phyloP scores from a whole-genome alignment of 805 yeast species.

The Candida suzukii region DNA sequence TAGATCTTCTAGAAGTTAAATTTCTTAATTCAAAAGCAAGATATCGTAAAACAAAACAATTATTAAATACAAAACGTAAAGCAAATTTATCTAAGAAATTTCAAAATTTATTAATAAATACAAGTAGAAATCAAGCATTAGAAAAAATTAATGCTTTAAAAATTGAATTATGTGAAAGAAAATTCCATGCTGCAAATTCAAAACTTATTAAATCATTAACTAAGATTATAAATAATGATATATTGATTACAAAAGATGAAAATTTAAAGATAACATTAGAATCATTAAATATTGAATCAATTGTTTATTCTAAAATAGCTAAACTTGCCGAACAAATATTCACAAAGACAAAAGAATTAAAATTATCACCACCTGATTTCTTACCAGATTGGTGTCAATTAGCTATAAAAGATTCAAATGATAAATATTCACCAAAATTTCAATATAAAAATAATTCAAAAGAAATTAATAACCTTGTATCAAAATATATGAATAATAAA shows the following conservation, averaged over 20 bases:
- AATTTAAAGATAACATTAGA: slow-evolving; percentile 1
- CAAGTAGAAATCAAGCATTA: slow-evolving; percentile 34
- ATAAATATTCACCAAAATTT: slow-evolving; percentile 37
- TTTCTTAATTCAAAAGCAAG: slow-evolving; percentile 37
- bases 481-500: slow-evolving; percentile 40
- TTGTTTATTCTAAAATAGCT: slow-evolving; percentile 8
- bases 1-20: slow-evolving; percentile 50
- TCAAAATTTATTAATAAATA: slow-evolving; percentile 25
- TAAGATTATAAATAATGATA: too few species aligned
- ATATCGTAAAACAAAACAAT: slow-evolving; percentile 39
- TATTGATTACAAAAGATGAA: too few species aligned
- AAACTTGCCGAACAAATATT: slow-evolving; percentile 16
- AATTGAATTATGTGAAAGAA: slow-evolving; percentile 37
- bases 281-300: slow-evolving; percentile 1
- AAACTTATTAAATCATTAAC: slow-evolving; percentile 34
- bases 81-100: slow-evolving; percentile 27
- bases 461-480: slow-evolving; percentile 37
- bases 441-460: slow-evolving; percentile 36
- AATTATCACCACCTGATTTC: slow-evolving; percentile 28
- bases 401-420: slow-evolving; percentile 23
- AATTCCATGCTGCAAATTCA: slow-evolving; percentile 37
- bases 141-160: slow-evolving; percentile 38
- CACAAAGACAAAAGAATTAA: slow-evolving; percentile 24
- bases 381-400: slow-evolving; percentile 26
- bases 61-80: slow-evolving; percentile 37